These are phyloP conservation scores for Stellera chamaejasme DNA, from an alignment of 345 rosid species.

Conservation along the genomic window DNA sequence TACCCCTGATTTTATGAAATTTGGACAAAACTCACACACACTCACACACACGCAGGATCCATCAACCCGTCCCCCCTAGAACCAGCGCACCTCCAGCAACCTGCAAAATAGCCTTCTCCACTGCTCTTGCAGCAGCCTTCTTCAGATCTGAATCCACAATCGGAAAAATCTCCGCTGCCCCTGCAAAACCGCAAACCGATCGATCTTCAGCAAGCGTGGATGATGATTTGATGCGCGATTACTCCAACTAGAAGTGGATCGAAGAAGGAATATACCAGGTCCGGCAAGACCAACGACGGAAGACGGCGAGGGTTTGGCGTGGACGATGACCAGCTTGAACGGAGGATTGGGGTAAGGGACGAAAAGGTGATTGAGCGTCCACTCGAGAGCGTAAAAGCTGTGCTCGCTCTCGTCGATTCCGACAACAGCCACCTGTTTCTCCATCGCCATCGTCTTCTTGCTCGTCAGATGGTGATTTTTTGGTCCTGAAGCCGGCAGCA, in stretches of 20 bases:
- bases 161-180: conserved; percentile 66
- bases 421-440: conserved; percentile 48
- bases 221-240: no score
- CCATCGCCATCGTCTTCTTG: conserved; percentile 26
- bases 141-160: conserved; percentile 69
- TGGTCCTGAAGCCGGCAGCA: no score
- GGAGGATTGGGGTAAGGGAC: conserved; percentile 39
- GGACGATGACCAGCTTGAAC: conserved; percentile 70
- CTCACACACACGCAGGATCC: no score
- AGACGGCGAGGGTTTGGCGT: conserved; percentile 65
- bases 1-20: no score
- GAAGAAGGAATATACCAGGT: conserved; percentile 52
- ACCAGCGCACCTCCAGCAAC: no score
- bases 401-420: conserved; percentile 69
- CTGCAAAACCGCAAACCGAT: conserved; percentile 19
- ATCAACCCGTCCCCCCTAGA: no score
- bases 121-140: conserved; percentile 54
- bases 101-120: conserved; percentile 67
- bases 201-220: neutral
- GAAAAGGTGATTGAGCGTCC: conserved; percentile 83
- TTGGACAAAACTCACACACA: no score
- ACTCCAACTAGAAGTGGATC: neutral
- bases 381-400: conserved; percentile 71
- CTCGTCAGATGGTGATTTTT: no score
- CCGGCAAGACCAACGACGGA: conserved; percentile 63